These are phyloP conservation scores for Prunus yedoensis DNA, from an alignment of 331 rosid genomes.

Conservation along the genomic window DNA sequence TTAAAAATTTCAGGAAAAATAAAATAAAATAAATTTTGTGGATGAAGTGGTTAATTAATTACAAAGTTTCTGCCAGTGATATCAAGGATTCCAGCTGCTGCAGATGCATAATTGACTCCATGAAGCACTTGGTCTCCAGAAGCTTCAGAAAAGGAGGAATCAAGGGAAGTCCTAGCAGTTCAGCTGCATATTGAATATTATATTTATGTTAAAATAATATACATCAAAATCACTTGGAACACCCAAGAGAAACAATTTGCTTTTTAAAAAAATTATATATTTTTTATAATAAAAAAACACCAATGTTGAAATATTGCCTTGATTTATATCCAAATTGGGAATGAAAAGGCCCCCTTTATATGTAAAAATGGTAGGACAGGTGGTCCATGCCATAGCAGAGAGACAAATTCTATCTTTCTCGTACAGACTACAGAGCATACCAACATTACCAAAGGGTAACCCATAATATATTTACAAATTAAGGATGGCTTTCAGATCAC, in stretches of 20 bases:
- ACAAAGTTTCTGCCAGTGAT: slow-evolving; percentile 87
- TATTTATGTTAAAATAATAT: background rate
- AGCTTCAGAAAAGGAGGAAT: slow-evolving; percentile 67
- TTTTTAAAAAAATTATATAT: background rate
- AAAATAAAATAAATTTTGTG: background rate
- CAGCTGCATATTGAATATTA: slow-evolving; percentile 48
- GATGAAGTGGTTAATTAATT: slow-evolving; percentile 11
- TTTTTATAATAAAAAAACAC: background rate
- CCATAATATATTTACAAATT: background rate
- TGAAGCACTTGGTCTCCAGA: slow-evolving; percentile 49
- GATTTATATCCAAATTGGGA: background rate
- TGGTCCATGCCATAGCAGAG: too few species aligned
- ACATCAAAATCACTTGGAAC: background rate
- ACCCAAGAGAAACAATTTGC: background rate
- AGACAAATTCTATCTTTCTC: too few species aligned
- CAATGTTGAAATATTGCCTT: background rate
- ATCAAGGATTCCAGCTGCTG: slow-evolving; percentile 94
- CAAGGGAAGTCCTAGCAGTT: slow-evolving; percentile 78
- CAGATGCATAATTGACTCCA: slow-evolving; percentile 91
- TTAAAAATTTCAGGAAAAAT: background rate
- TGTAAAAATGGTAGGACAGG: too few species aligned
- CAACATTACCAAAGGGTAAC: too few species aligned
- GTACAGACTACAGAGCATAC: too few species aligned
- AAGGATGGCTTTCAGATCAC: background rate
- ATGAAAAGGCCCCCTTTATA: background rate